Base-by-base conservation (phyloP, 164 flowering plant species). In the Tinospora cordifolia region DNA sequence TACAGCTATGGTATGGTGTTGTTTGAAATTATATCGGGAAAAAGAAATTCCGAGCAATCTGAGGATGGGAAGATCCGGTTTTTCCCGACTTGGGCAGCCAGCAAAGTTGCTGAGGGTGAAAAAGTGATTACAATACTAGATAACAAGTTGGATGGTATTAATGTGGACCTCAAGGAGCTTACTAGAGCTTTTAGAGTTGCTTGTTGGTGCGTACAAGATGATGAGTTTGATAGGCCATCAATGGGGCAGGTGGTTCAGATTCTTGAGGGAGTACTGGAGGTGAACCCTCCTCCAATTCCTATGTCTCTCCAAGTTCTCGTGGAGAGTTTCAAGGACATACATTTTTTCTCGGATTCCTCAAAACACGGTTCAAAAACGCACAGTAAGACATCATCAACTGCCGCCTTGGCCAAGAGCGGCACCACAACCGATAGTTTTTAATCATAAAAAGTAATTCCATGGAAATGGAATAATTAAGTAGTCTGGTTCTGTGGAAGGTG, bases 1-100 rank as follows among this genome's bases (percentile, higher is more conserved):
- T 82, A 72, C 67, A 82, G 82, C 78, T 82, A 75, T 47, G 84
- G 84, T 13, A 82, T 82, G 84, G 75, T 79, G 79, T 72, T 79
- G 12, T 82, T 82, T 24, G 82, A 79, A 41, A 27, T 79, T 21
- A 57, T 82, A 30, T 79, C 82, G 11, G 84, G 84, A 0, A 76
- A 75, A 58, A 79, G 84, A 74, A 82, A 82, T 69, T 30, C 58
- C 2, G 73, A 79, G 51, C 75, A 63, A 40, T 67, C 74, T 13
- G 74, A 58, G 27, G 75, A 72, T 57, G 78, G 75, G n/a, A 69
- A 47, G 67, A 21, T 75, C 6, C 62, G 15, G 10, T 79, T 75
- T 71, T 82, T 79, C 65, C 84, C 84, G 5, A 63, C 70, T 62
- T 75, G 75, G 81, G 84, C 84, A 46, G 84, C 81, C 13, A 77